Evolutionary conservation across 1,139 yeast species (phyloP), one percentile per base, ranked within the genome.

Genomic region (Kodamaea suecica): DNA sequence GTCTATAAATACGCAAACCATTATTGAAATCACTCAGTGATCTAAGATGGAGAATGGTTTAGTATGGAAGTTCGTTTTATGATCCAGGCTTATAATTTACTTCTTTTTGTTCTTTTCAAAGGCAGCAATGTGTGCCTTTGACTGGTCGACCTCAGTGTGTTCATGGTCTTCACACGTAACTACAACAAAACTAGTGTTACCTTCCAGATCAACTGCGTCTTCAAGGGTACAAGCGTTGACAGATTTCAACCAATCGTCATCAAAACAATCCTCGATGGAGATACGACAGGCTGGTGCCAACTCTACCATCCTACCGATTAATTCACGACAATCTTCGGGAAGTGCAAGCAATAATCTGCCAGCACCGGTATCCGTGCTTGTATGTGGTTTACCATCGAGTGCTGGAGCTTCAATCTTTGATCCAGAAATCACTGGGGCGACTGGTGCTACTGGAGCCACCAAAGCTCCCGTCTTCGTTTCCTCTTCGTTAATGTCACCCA

Each of bases 81-180:
- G 11, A 5, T 23, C 29, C 11, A 14, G 5, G 13, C 12, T 12
- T 20, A 29, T 11, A 9, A n/a, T 41, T 13, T 55, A 64, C 48
- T 73, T 70, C 54, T 73, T 77, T 58, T 82, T 84, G 48, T 74
- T 79, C 67, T 81, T 84, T 54, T 90, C 97, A 47, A 87, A 73
- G 35, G 94, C 84, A 11, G 97, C 96, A 61, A 90, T 90, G 58
- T 90, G 97, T 0, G 97, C 97, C 50, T 86, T 95, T 40, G 87
- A 81, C 57, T 86, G 95, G 49, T 87, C 95, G 34, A 90, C 97
- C 48, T 78, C 79, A 1, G 96, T 85, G 55, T 90, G 97, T 29
- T 70, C 73, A 55, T 90, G 97, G 51, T 77, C 81, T 3, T 64
- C 61, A 29, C 76, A 72, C 37, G 55, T 55, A 24, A 60, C 51